Percentiles rank a stretch among this genome's conserved stretches.
phyloP scores from a whole-genome alignment of 495 filamentous ascomycete genomes.

The Podospora pseudoanserina region DNA sequence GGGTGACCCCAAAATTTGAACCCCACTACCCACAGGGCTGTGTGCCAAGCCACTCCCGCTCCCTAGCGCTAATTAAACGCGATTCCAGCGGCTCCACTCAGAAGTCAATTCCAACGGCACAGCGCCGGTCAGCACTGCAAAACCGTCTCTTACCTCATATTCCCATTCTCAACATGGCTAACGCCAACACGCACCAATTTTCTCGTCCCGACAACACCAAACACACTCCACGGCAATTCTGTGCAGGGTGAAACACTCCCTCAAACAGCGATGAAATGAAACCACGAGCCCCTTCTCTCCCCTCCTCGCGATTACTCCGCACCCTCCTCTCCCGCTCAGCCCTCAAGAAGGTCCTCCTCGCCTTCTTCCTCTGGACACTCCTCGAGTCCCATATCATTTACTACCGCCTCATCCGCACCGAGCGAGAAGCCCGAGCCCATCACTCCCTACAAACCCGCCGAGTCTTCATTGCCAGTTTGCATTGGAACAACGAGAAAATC shows the following conservation, averaged over 20 bases:
- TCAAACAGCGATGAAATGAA: constrained; percentile 10
- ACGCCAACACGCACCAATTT: background rate
- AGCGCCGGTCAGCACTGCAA: background rate
- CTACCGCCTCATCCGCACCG: constrained; percentile 28
- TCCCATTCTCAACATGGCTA: background rate
- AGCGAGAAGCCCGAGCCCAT: constrained; percentile 16
- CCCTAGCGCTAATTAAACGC: background rate
- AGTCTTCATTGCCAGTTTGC: constrained; percentile 63
- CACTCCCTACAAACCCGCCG: constrained; percentile 27
- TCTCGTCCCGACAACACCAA: background rate
- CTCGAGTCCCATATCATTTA: constrained; percentile 32
- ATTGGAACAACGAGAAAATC: constrained; percentile 67
- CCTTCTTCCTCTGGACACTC: constrained; percentile 28
- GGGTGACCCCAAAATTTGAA: background rate
- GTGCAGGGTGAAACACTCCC: background rate
- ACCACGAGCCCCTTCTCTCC: constrained; percentile 2
- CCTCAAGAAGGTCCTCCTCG: constrained; percentile 24
- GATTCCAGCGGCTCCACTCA: background rate
- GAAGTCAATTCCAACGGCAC: background rate
- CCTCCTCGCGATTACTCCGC: constrained; percentile 25
- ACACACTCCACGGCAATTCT: background rate
- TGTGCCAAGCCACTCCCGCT: background rate
- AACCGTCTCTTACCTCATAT: background rate
- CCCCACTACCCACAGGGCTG: background rate
- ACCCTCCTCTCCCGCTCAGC: constrained; percentile 24